phyloP scores from a whole-genome alignment of 2,329 filamentous ascomycete genomes.

The Aspergillus sp. region DNA sequence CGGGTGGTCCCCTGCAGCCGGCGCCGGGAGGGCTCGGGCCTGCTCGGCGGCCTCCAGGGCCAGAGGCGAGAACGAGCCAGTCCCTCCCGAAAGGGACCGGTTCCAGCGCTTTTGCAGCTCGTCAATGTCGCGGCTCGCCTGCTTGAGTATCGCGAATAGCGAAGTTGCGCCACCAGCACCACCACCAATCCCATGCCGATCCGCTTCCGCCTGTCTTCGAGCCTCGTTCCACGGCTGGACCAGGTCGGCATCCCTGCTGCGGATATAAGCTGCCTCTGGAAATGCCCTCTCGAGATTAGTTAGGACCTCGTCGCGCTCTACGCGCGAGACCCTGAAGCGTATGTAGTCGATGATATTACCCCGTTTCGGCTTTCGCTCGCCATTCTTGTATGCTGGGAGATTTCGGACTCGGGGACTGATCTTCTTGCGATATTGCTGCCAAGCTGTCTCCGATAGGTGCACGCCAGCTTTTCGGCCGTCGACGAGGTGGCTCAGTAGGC shows the following conservation, averaged over 20 bases:
- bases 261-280: slow-evolving; percentile 22
- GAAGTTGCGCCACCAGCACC: slow-evolving; percentile 3
- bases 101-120: slow-evolving; percentile 28
- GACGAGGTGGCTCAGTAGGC: slow-evolving; percentile 51
- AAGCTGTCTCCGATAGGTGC: slow-evolving; percentile 45
- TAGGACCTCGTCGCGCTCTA: slow-evolving; percentile 36
- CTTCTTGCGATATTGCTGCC: slow-evolving; percentile 40
- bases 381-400: slow-evolving; percentile 46
- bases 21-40: slow-evolving; percentile 37
- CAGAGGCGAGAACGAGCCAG: slow-evolving; percentile 26
- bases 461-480: slow-evolving; percentile 52
- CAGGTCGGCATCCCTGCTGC: slow-evolving; percentile 41
- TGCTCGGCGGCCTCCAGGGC: slow-evolving; percentile 35
- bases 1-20: slow-evolving; percentile 34
- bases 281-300: slow-evolving; percentile 36
- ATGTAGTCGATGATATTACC: slow-evolving; percentile 51
- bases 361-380: slow-evolving; percentile 26
- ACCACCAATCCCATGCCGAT: slow-evolving; percentile 15
- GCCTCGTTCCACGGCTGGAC: slow-evolving; percentile 36
- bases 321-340: slow-evolving; percentile 46
- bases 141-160: slow-evolving; percentile 26
- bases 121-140: slow-evolving; percentile 27
- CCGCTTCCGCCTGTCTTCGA: slow-evolving; percentile 25
- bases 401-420: slow-evolving; percentile 34
- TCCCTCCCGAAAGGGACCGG: slow-evolving; percentile 7